A percentile compares a stretch with the other conserved stretches of the same genome.
Conservation (phyloP, 192 early-diverging fungal genomes). For the Linnemannia hyalina region DNA sequence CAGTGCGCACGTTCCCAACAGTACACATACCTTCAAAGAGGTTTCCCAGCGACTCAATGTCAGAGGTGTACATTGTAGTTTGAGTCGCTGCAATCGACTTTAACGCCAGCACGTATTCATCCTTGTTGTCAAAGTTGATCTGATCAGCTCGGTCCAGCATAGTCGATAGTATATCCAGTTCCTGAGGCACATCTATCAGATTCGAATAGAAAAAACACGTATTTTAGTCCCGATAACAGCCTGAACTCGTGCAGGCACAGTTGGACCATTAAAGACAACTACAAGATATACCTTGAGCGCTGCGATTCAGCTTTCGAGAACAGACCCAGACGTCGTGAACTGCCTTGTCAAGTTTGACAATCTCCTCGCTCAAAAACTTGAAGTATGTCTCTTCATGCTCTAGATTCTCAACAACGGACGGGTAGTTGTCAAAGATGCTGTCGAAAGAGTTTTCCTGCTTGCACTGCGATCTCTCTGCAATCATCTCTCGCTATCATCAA, state of each 20-base stretch:
- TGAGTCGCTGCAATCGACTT: conserved; percentile 43
- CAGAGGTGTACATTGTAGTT: conserved; percentile 42
- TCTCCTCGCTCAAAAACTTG: conserved; percentile 46
- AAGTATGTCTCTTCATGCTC: conserved; percentile 62
- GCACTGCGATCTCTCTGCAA: conserved; percentile 45
- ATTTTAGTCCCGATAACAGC: too few relatives aligned
- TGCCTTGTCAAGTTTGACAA: conserved; percentile 43
- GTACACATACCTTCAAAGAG: conserved; percentile 41
- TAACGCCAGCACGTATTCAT: conserved; percentile 16
- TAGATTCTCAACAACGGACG: conserved; percentile 37
- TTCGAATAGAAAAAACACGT: neutral
- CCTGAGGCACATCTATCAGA: conserved; percentile 49
- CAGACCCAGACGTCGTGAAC: conserved; percentile 30
- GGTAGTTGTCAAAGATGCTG: conserved; percentile 49
- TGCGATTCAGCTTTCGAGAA: conserved; percentile 32
- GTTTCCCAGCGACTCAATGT: conserved; percentile 50
- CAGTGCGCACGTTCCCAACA: neutral
- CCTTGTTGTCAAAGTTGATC: conserved; percentile 36
- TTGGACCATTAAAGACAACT: neutral
- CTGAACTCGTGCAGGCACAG: neutral
- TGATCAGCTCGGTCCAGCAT: conserved; percentile 26
- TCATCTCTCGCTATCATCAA: conserved; percentile 45
- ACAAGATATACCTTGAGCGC: conserved; percentile 45
- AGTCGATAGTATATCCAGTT: conserved; percentile 30
- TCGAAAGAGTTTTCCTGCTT: conserved; percentile 60